Conservation (phyloP, 768 basidiomycete species). For the Kockovaella imperatae region DNA sequence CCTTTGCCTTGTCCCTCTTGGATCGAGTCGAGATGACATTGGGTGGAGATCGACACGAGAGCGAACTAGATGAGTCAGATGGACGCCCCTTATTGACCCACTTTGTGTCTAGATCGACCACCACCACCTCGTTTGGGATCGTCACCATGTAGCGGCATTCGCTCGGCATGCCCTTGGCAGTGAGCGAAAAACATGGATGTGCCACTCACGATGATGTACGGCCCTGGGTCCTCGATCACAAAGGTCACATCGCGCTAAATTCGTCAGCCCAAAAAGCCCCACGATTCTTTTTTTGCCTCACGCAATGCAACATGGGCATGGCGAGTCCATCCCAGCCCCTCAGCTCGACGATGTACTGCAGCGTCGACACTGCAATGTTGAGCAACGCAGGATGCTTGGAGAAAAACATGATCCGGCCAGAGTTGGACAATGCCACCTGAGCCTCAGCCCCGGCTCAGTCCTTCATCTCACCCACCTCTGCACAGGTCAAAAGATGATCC, state of each 20-base stretch:
- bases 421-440: slow-evolving; percentile 72
- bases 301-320: slow-evolving; percentile 49
- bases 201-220: slow-evolving; percentile 70
- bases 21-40: slow-evolving; percentile 54
- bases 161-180: slow-evolving; percentile 57
- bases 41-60: slow-evolving; percentile 55
- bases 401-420: slow-evolving; percentile 77
- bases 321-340: slow-evolving; percentile 89
- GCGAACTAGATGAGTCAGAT: slow-evolving; percentile 52
- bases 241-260: slow-evolving; percentile 73
- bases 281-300: slow-evolving; percentile 8
- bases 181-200: neutral
- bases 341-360: slow-evolving; percentile 84
- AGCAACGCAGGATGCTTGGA: slow-evolving; percentile 87
- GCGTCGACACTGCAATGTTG: slow-evolving; percentile 72
- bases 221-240: slow-evolving; percentile 90
- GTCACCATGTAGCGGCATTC: slow-evolving; percentile 73
- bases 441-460: neutral
- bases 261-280: neutral
- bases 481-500: slow-evolving; percentile 85
- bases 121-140: slow-evolving; percentile 69
- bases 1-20: slow-evolving; percentile 26
- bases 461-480: slow-evolving; percentile 50
- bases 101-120: slow-evolving; percentile 70
- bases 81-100: slow-evolving; percentile 7